Conservation (phyloP, 805 yeast genomes). For the Geotrichum ghanense region DNA sequence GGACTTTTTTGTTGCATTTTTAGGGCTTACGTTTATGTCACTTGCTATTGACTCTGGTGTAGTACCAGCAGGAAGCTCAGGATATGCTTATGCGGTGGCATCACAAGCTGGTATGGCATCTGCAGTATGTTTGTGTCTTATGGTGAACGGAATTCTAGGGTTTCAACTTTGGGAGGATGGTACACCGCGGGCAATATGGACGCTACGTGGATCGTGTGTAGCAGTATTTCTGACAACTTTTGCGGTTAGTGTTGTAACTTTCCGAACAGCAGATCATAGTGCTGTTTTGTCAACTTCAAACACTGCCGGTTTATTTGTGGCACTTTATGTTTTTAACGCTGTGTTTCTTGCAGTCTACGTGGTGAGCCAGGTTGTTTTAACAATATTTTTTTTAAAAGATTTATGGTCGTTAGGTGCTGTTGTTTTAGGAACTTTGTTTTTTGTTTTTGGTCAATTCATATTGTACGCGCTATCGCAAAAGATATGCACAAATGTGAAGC, state of each 20-base stretch:
- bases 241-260: slow-evolving; percentile 58
- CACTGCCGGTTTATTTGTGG: slow-evolving; percentile 59
- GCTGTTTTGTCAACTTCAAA: slow-evolving; percentile 35
- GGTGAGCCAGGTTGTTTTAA: slow-evolving; percentile 56
- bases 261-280: slow-evolving; percentile 28
- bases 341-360: slow-evolving; percentile 50
- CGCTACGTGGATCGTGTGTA: slow-evolving; percentile 40
- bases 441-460: slow-evolving; percentile 68
- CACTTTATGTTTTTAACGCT: slow-evolving; percentile 63
- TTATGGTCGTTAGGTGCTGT: slow-evolving; percentile 88
- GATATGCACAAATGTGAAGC: slow-evolving; percentile 64
- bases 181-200: slow-evolving; percentile 49
- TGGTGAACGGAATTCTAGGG: slow-evolving; percentile 67
- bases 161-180: slow-evolving; percentile 96
- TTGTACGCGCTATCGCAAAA: slow-evolving; percentile 54
- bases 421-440: slow-evolving; percentile 55
- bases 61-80: slow-evolving; percentile 66
- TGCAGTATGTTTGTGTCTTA: slow-evolving; percentile 56
- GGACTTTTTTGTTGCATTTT: slow-evolving; percentile 50
- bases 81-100: slow-evolving; percentile 76
- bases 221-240: slow-evolving; percentile 56
- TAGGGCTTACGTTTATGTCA: slow-evolving; percentile 49
- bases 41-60: slow-evolving; percentile 88
- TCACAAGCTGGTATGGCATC: slow-evolving; percentile 67
- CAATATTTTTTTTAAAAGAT: slow-evolving; percentile 57